These are phyloP conservation scores for Pichia nanzhaoensis DNA, from an alignment of 805 yeast species.

Conservation along the genomic window DNA sequence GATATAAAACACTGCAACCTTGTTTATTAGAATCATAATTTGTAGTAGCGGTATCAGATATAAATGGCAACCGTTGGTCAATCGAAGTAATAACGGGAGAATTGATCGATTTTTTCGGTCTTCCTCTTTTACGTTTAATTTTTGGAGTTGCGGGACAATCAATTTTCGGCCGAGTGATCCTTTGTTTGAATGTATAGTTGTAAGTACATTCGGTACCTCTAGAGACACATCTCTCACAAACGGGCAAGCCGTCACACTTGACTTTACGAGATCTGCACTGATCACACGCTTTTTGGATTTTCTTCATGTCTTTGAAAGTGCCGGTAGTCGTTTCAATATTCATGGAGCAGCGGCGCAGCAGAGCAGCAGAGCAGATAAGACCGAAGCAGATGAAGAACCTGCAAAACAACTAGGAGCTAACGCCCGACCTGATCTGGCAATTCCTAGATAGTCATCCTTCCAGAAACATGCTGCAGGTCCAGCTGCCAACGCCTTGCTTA, in stretches of 20 bases:
- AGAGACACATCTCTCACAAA: slow-evolving; percentile 37
- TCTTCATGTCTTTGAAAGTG: slow-evolving; percentile 11
- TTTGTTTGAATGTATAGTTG: slow-evolving; percentile 28
- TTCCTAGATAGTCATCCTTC: too few species aligned
- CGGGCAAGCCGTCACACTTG: slow-evolving; percentile 42
- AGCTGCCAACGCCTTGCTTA: too few species aligned
- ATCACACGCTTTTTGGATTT: slow-evolving; percentile 44
- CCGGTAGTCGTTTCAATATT: too few species aligned
- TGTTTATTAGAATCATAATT: too few species aligned
- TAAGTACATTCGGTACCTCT: slow-evolving; percentile 33
- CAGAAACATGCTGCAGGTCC: too few species aligned
- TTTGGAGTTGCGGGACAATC: not conserved
- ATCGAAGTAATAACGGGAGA: not conserved
- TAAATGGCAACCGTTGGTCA: too few species aligned
- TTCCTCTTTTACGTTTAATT: slow-evolving; percentile 11
- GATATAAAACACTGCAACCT: too few species aligned
- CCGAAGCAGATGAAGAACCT: not conserved
- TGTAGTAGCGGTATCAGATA: too few species aligned
- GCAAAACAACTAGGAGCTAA: too few species aligned
- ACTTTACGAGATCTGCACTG: slow-evolving; percentile 43
- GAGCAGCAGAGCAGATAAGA: not conserved
- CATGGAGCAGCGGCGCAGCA: too few species aligned
- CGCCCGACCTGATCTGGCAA: too few species aligned
- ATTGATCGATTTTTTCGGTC: slow-evolving; percentile 12
- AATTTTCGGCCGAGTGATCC: not conserved